These are phyloP conservation scores for Psilocybe azurescens DNA, from an alignment of 768 basidiomycete species.

Conservation along the genomic window DNA sequence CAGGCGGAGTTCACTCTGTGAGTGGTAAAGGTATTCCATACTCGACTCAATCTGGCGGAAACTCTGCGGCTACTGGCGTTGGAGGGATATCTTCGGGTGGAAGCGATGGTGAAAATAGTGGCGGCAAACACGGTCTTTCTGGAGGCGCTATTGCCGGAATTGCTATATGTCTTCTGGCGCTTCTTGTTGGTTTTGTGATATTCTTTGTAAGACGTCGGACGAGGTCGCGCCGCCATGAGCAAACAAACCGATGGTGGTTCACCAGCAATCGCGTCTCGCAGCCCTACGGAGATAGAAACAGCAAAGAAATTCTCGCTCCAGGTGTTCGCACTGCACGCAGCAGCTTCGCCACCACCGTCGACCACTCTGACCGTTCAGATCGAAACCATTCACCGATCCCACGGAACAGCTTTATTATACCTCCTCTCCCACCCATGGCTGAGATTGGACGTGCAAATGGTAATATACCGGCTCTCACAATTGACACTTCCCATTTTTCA, in stretches of 20 bases:
- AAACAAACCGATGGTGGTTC: conserved; percentile 53
- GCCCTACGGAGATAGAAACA: conserved; percentile 30
- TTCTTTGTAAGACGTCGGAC: conserved; percentile 53
- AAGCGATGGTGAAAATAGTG: background rate
- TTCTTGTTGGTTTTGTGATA: conserved; percentile 40
- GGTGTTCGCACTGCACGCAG: conserved; percentile 49
- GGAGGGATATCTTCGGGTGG: background rate
- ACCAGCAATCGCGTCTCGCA: conserved; percentile 28
- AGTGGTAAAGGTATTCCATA: background rate
- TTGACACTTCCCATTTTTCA: conserved; percentile 29
- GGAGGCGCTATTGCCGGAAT: conserved; percentile 55
- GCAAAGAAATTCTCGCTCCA: conserved; percentile 18
- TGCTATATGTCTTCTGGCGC: conserved; percentile 36
- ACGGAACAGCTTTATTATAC: conserved; percentile 24
- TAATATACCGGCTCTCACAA: conserved; percentile 35
- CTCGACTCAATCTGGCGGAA: conserved; percentile 4
- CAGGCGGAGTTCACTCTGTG: background rate
- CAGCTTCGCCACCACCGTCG: conserved; percentile 70
- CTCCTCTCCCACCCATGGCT: conserved; percentile 57
- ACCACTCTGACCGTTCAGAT: conserved; percentile 38
- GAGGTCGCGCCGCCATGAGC: conserved; percentile 44
- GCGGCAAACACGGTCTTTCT: conserved; percentile 29
- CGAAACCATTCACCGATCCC: background rate
- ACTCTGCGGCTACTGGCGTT: background rate
- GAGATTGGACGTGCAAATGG: conserved; percentile 49